Conservation (phyloP, 306 rosid species). For the Cucumis hystrix region DNA sequence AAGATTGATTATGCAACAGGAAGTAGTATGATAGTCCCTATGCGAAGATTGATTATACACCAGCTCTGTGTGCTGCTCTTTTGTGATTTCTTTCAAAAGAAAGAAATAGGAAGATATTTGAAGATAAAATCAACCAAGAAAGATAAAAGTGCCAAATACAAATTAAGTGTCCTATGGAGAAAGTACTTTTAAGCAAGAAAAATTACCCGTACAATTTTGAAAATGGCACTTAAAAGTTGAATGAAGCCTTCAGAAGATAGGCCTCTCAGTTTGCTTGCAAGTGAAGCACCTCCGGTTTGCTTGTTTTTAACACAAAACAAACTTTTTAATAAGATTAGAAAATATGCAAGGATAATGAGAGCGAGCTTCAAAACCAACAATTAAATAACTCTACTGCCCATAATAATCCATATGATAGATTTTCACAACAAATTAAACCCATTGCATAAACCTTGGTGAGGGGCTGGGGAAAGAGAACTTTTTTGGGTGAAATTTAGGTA, state of each 20-base stretch:
- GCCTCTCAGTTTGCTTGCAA: slow-evolving; percentile 96
- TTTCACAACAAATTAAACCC: neutral
- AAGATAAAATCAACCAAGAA: too few relatives aligned
- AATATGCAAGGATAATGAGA: neutral
- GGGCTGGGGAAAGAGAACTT: neutral
- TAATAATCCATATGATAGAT: neutral
- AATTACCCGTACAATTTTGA: slow-evolving; percentile 86
- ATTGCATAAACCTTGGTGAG: neutral
- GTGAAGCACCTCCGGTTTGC: slow-evolving; percentile 70
- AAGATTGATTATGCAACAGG: neutral
- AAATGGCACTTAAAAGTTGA: slow-evolving; percentile 83
- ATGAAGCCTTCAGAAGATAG: slow-evolving; percentile 90
- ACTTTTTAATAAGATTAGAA: neutral
- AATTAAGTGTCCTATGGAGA: neutral
- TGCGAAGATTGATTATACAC: too few relatives aligned
- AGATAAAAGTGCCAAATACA: too few relatives aligned
- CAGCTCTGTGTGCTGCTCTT: too few relatives aligned
- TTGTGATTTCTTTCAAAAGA: too few relatives aligned
- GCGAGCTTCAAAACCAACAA: neutral
- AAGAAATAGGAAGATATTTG: too few relatives aligned
- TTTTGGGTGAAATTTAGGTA: neutral
- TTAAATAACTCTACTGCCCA: neutral
- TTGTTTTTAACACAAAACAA: slow-evolving; percentile 15
- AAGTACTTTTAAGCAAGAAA: slow-evolving; percentile 24
- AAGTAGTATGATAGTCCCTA: neutral